Conservation (phyloP, 148 eudicot genomes). For the Rhododendron ovatum region DNA sequence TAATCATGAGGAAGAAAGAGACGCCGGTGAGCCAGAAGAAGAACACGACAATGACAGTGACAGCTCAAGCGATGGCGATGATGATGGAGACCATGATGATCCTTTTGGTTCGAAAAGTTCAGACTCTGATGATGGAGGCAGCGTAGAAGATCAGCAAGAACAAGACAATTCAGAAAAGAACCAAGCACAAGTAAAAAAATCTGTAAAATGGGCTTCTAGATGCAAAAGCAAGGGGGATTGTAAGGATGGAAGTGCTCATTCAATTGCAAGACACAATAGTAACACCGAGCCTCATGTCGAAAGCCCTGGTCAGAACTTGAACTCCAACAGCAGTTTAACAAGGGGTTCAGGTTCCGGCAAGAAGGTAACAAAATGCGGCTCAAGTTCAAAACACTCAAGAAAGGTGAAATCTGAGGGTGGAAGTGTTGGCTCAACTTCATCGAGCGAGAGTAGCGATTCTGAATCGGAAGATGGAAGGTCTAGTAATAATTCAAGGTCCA, state of each 20-base stretch:
- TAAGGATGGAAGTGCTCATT: slow-evolving; percentile 17
- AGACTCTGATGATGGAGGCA: slow-evolving; percentile 15
- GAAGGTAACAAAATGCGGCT: background rate
- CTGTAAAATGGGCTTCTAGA: slow-evolving; percentile 12
- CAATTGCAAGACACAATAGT: background rate
- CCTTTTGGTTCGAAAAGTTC: slow-evolving; percentile 14
- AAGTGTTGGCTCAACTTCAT: background rate
- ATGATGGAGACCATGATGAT: slow-evolving; percentile 18
- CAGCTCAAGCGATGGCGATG: background rate
- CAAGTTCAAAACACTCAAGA: background rate
- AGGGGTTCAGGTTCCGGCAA: background rate
- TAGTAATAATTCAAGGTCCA: slow-evolving; percentile 8
- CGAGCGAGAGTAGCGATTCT: background rate
- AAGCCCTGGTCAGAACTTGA: background rate
- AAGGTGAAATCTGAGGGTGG: background rate
- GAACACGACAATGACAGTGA: slow-evolving; percentile 7
- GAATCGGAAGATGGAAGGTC: slow-evolving; percentile 8
- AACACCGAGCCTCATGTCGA: background rate
- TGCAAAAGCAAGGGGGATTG: slow-evolving; percentile 12
- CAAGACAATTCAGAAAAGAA: background rate
- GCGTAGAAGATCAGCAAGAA: slow-evolving; percentile 16
- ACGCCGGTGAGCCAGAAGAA: slow-evolving; percentile 5
- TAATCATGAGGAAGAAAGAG: slow-evolving; percentile 15
- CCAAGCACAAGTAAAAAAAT: background rate
- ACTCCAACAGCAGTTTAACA: background rate